A percentile compares a stretch with the other conserved stretches of the same genome.
Evolutionary conservation across 768 basidiomycete species (phyloP).

Genomic region (Suillus sp.): DNA sequence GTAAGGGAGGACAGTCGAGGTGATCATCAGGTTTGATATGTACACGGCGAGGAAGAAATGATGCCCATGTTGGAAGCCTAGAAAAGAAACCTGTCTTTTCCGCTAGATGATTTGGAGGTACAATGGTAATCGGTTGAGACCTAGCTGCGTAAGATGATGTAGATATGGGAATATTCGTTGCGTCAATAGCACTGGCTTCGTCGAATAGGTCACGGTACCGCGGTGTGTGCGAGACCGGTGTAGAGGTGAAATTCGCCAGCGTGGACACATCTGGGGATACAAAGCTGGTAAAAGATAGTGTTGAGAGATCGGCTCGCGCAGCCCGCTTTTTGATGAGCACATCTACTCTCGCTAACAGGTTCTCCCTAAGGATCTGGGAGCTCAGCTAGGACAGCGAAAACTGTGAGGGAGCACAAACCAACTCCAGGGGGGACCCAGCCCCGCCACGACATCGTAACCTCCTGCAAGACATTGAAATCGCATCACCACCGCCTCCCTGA

Average conservation of each 20-base stretch:
- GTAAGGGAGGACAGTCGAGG: constrained; percentile 44
- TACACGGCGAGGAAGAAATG: constrained; percentile 20
- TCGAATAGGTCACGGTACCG: constrained; percentile 52
- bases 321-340: constrained; percentile 32
- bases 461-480: constrained; percentile 57
- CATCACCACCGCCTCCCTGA: constrained; percentile 57
- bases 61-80: constrained; percentile 52
- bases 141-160: constrained; percentile 16
- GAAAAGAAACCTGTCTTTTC: constrained; percentile 64
- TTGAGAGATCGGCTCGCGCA: constrained; percentile 13
- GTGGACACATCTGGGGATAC: constrained; percentile 4
- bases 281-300: constrained; percentile 1
- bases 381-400: background rate
- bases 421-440: constrained; percentile 56
- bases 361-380: constrained; percentile 18
- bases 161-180: constrained; percentile 19
- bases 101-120: constrained; percentile 36
- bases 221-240: constrained; percentile 44
- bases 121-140: constrained; percentile 22
- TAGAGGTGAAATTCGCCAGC: background rate
- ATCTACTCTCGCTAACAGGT: constrained; percentile 33
- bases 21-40: constrained; percentile 44
- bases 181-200: constrained; percentile 30
- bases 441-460: constrained; percentile 40
- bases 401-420: constrained; percentile 43